phyloP scores from a whole-genome alignment of 2,329 filamentous ascomycete species.

The Verticillium zaregamsianum region DNA sequence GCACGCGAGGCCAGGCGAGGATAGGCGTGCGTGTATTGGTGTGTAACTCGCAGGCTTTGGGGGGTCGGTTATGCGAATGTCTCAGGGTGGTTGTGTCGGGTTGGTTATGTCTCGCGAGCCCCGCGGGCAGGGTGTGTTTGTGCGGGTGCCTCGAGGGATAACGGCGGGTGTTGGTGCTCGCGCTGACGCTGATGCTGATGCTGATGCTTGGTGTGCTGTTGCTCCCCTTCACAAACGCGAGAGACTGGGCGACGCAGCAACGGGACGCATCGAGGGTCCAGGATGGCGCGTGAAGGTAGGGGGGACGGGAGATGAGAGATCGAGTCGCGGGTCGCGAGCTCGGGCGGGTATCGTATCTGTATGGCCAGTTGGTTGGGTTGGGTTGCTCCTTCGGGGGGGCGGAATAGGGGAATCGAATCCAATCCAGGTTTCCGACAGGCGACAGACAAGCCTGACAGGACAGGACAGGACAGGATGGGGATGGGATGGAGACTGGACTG shows the following conservation, averaged over 20 bases:
- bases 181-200: not conserved
- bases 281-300: not conserved
- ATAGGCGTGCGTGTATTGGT: not conserved
- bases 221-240: not conserved
- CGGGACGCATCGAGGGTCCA: not conserved
- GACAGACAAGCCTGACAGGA: not conserved
- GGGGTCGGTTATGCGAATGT: conserved; percentile 6
- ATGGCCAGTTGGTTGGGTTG: not conserved
- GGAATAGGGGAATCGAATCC: not conserved
- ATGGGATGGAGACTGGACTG: not conserved
- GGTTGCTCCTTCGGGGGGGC: not conserved
- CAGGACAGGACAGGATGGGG: not conserved
- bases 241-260: not conserved
- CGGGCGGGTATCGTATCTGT: not conserved
- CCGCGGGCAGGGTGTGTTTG: not conserved
- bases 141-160: not conserved
- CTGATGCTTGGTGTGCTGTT: not conserved
- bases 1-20: conserved; percentile 1
- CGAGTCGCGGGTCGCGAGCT: not conserved
- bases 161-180: not conserved
- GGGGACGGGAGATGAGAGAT: not conserved
- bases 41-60: not conserved
- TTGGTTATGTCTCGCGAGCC: not conserved
- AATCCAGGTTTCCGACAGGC: not conserved
- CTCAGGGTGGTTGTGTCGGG: conserved; percentile 6